A percentile compares a stretch with the other conserved stretches of the same genome.
Evolutionary conservation across 2,329 filamentous ascomycete species (phyloP).

Genomic region (Penicillium sp.): DNA sequence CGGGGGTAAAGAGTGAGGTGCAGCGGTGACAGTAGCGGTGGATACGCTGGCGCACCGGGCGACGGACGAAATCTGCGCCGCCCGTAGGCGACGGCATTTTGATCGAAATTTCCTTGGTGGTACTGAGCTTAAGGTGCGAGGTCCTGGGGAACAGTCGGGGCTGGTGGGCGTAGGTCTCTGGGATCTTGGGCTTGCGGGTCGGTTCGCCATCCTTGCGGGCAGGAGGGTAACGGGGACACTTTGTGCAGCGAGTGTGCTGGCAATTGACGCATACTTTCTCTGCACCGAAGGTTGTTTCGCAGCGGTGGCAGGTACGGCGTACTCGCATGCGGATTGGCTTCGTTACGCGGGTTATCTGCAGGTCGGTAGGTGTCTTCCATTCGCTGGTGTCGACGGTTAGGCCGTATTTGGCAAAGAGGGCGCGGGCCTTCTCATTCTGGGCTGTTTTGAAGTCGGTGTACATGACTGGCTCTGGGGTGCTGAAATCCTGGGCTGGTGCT

Average conservation of each 20-base stretch:
- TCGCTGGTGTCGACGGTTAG: constrained; percentile 44
- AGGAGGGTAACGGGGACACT: constrained; percentile 72
- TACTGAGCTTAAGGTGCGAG: constrained; percentile 26
- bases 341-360: constrained; percentile 42
- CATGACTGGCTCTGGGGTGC: constrained; percentile 15
- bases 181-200: constrained; percentile 39
- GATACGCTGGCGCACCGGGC: constrained; percentile 69
- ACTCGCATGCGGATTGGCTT: constrained; percentile 50
- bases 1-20: constrained; percentile 57
- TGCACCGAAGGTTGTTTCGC: constrained; percentile 69
- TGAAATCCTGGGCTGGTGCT: constrained; percentile 12
- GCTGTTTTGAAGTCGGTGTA: constrained; percentile 36
- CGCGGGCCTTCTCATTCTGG: constrained; percentile 45
- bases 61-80: constrained; percentile 69
- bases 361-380: constrained; percentile 38
- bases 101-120: background rate
- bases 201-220: constrained; percentile 59
- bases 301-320: constrained; percentile 70
- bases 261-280: constrained; percentile 74
- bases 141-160: constrained; percentile 41
- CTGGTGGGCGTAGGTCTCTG: constrained; percentile 33
- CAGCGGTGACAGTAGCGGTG: constrained; percentile 76
- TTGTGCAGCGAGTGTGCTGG: constrained; percentile 75
- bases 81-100: constrained; percentile 63
- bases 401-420: constrained; percentile 49